Conservation (phyloP, 1,139 yeast species). For the Nakaseomyces sp. region DNA sequence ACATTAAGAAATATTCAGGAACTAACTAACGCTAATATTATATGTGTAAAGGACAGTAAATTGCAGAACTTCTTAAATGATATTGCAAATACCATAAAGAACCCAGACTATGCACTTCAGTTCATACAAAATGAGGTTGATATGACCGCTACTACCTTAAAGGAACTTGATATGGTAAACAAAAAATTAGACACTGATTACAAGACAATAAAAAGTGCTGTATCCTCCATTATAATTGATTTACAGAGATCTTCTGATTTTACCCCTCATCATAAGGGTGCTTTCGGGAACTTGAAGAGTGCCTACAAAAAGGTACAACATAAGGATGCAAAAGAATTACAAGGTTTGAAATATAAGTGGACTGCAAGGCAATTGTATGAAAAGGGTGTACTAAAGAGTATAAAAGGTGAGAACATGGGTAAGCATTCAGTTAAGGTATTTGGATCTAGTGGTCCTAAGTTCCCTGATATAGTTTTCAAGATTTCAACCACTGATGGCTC, state of each 20-base stretch:
- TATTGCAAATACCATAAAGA: constrained; percentile 75
- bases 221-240: constrained; percentile 14
- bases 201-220: constrained; percentile 12
- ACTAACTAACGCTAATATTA: constrained; percentile 59
- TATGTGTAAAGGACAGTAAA: constrained; percentile 53
- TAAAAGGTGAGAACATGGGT: constrained; percentile 42
- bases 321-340: constrained; percentile 14
- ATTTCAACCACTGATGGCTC: constrained; percentile 55
- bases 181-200: constrained; percentile 11
- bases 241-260: constrained; percentile 19
- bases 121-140: constrained; percentile 54
- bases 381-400: constrained; percentile 54
- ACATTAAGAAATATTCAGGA: constrained; percentile 71
- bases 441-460: constrained; percentile 41
- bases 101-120: constrained; percentile 62
- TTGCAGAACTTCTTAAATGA: constrained; percentile 76
- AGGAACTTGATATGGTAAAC: constrained; percentile 18
- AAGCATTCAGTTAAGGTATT: constrained; percentile 35
- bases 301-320: constrained; percentile 41
- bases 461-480: constrained; percentile 61
- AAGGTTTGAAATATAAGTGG: constrained; percentile 41
- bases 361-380: constrained; percentile 69
- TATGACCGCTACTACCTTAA: constrained; percentile 51
- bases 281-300: constrained; percentile 41
- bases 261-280: constrained; percentile 21